Evolutionary conservation across 2,329 filamentous ascomycete species (phyloP), one percentile per base, ranked within the genome.

Genomic region (Microascus cirrosus): DNA sequence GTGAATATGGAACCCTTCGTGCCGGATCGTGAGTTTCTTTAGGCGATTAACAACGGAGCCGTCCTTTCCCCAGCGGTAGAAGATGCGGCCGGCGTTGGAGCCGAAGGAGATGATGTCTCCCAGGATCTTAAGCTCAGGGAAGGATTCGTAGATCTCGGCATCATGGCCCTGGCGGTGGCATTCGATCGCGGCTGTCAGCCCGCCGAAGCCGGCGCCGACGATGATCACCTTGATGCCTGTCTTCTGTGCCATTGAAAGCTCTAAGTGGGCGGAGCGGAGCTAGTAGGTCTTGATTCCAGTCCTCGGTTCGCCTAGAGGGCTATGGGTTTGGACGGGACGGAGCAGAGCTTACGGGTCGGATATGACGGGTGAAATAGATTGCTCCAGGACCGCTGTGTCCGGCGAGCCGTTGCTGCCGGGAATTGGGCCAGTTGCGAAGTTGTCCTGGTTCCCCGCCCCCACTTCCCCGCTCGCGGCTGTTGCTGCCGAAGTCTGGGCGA

Each of bases 101-200:
- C 82, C 81, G 61, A 84, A 84, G 13, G 78, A 80, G 61, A 84
- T 85, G 61, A 85, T 83, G 68, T 85, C 80, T 56, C 82, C 83
- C 0, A 85, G 74, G 3, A 73, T 69, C 62, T 84, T 85, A 58
- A 84, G 74, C 57, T 77, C 75, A 8, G 76, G 71, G 60, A 83
- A 84, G 1, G 77, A 74, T 63, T 84, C 82, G 65, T 83, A 82
- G 60, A 85, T 74, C 58, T 76, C 70, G 20, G 83, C 81, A 13
- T 74, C 71, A 65, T 85, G 83, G 18, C 83, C 83, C 61, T 85
- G 80, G 18, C 80, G 76, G 60, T 80, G 75, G 64, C 81, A 84
- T 68, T 86, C 83, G 60, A 86, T 82, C 50, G 82, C 82, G 20
- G 82, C 79, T 7, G 81, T 80, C 32, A 85, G 73, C 18, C 83